Percentiles rank a stretch among this genome's conserved stretches.
These are phyloP conservation scores for Yamadazyma triangularis DNA, from an alignment of 1,139 yeast genomes.

Conservation along the genomic window DNA sequence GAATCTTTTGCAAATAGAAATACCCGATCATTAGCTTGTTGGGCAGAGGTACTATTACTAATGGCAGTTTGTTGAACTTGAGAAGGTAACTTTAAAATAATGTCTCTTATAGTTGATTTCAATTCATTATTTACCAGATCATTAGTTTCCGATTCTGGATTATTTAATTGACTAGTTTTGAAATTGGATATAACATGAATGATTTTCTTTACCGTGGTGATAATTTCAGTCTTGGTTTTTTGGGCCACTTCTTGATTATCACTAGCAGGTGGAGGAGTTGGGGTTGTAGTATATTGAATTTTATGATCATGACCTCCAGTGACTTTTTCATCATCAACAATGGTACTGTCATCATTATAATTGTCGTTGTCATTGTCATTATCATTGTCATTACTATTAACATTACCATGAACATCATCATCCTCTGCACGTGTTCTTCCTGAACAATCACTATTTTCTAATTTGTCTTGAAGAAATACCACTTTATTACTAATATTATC, in stretches of 20 bases:
- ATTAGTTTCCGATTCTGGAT: constrained; percentile 9
- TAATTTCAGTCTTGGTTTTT: constrained; percentile 74
- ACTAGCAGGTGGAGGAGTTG: neutral
- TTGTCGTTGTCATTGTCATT: constrained; percentile 8
- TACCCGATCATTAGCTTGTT: constrained; percentile 56
- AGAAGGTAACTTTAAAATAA: constrained; percentile 66
- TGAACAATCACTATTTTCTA: too few species aligned
- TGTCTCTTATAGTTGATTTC: constrained; percentile 75
- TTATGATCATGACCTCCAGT: too few species aligned
- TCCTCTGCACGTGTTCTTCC: too few species aligned
- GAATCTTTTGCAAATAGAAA: constrained; percentile 84
- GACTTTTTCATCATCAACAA: too few species aligned
- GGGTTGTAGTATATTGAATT: neutral
- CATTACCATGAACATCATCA: constrained; percentile 1
- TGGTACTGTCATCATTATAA: constrained; percentile 7
- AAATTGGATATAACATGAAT: constrained; percentile 82
- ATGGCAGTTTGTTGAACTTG: constrained; percentile 29
- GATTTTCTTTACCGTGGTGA: constrained; percentile 83
- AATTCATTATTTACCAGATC: constrained; percentile 20
- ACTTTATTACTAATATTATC: constrained; percentile 65
- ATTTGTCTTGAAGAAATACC: constrained; percentile 48
- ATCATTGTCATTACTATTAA: too few species aligned
- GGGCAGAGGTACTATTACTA: constrained; percentile 18
- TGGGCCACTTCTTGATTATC: constrained; percentile 13
- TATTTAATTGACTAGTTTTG: constrained; percentile 61